These are phyloP conservation scores for Malassezia psittaci DNA, from an alignment of 1,284 basidiomycete genomes.

Conservation along the genomic window DNA sequence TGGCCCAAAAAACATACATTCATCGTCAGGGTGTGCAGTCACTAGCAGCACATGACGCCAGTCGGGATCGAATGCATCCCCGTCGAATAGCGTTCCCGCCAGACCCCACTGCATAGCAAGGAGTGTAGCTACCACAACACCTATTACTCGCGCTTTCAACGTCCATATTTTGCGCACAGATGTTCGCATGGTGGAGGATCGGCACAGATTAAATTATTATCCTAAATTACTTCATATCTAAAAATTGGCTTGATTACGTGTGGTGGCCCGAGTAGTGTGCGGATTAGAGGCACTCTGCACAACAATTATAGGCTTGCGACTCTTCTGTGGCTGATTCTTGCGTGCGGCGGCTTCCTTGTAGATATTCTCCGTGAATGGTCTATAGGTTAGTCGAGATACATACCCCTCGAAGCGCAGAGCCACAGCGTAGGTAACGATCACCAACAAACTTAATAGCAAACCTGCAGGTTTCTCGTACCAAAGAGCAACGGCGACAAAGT, in stretches of 20 bases:
- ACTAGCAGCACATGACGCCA: slow-evolving; percentile 53
- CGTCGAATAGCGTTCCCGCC: background rate
- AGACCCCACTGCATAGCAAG: background rate
- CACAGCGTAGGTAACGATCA: slow-evolving; percentile 34
- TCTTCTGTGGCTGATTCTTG: slow-evolving; percentile 23
- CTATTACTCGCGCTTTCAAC: background rate
- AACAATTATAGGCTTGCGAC: background rate
- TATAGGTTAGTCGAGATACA: slow-evolving; percentile 4
- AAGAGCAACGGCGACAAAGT: slow-evolving; percentile 42
- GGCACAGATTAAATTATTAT: background rate
- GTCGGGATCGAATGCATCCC: background rate
- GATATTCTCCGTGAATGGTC: slow-evolving; percentile 41
- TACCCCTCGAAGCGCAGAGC: slow-evolving; percentile 41
- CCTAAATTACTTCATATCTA: background rate
- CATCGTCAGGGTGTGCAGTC: slow-evolving; percentile 83
- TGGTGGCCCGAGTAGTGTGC: slow-evolving; percentile 23
- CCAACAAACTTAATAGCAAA: slow-evolving; percentile 38
- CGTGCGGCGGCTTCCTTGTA: slow-evolving; percentile 36
- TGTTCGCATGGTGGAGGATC: background rate
- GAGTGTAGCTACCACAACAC: background rate
- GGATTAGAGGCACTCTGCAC: background rate
- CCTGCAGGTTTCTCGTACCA: slow-evolving; percentile 44
- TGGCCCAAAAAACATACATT: slow-evolving; percentile 82
- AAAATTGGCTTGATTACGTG: background rate
- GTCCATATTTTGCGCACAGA: background rate